phyloP scores from a whole-genome alignment of 75 land plant species.

The Gnetum montanum region DNA sequence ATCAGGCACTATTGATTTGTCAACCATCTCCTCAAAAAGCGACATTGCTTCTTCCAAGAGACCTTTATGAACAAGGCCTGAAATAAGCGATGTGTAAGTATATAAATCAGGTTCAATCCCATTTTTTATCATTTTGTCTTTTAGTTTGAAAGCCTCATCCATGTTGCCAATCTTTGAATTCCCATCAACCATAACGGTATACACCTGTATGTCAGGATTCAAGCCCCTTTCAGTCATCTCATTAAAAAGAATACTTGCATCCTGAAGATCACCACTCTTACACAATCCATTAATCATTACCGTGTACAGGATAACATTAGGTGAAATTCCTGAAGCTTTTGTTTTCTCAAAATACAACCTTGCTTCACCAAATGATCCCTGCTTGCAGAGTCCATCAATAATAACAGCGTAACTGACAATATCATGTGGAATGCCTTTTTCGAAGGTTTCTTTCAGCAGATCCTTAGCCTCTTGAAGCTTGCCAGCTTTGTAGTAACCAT shows the following conservation, averaged over 20 bases:
- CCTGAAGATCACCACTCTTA: slow-evolving; percentile 25
- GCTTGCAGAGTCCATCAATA: slow-evolving; percentile 49
- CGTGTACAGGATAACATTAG: slow-evolving; percentile 51
- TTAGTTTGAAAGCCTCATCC: slow-evolving; percentile 38
- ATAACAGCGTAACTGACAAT: slow-evolving; percentile 26
- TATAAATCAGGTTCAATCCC: slow-evolving; percentile 49
- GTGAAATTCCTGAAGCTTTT: slow-evolving; percentile 26
- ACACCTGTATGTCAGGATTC: slow-evolving; percentile 28
- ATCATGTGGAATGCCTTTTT: slow-evolving; percentile 15
- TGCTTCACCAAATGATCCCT: slow-evolving; percentile 32
- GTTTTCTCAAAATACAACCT: slow-evolving; percentile 23
- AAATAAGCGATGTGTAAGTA: slow-evolving; percentile 39
- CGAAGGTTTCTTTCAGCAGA: slow-evolving; percentile 24
- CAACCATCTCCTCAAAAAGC: slow-evolving; percentile 47
- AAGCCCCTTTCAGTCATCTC: slow-evolving; percentile 34
- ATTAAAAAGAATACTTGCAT: slow-evolving; percentile 29
- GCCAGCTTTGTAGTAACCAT: slow-evolving; percentile 36
- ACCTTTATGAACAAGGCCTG: slow-evolving; percentile 26
- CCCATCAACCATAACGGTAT: slow-evolving; percentile 36
- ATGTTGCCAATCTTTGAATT: slow-evolving; percentile 37
- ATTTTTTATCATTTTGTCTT: slow-evolving; percentile 43
- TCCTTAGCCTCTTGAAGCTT: slow-evolving; percentile 28
- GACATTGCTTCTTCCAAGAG: slow-evolving; percentile 30
- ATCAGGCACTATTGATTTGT: slow-evolving; percentile 39
- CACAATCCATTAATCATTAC: slow-evolving; percentile 51